phyloP scores from a whole-genome alignment of 2,329 filamentous ascomycete genomes.

The Penicillium sclerotiorum region DNA sequence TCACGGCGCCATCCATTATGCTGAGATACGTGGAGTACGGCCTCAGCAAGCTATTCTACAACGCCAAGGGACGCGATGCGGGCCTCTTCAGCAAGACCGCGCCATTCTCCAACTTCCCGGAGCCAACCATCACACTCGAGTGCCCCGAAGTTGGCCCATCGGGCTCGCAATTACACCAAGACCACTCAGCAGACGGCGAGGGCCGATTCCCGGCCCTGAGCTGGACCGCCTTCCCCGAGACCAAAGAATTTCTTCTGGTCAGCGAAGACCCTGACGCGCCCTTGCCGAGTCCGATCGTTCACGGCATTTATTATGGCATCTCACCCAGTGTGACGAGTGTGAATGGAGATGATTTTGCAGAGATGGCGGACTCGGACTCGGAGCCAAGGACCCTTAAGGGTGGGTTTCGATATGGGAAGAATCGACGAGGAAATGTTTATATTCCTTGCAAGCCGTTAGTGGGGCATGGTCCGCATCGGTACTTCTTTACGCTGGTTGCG shows the following conservation, averaged over 20 bases:
- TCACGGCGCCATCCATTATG: background rate
- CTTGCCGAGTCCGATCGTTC: slow-evolving; percentile 48
- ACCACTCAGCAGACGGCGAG: slow-evolving; percentile 44
- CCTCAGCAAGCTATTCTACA: slow-evolving; percentile 19
- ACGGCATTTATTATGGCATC: slow-evolving; percentile 51
- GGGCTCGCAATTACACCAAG: slow-evolving; percentile 33
- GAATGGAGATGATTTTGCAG: slow-evolving; percentile 42
- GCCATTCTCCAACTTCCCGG: slow-evolving; percentile 21
- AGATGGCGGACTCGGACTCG: too few species aligned
- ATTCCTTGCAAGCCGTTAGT: slow-evolving; percentile 51
- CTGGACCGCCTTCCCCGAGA: slow-evolving; percentile 41
- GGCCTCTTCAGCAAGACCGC: slow-evolving; percentile 32
- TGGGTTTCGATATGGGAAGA: slow-evolving; percentile 53
- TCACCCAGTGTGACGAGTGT: slow-evolving; percentile 38
- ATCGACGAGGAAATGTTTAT: slow-evolving; percentile 46
- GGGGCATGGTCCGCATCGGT: slow-evolving; percentile 57
- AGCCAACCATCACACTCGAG: slow-evolving; percentile 24
- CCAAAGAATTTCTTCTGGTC: slow-evolving; percentile 52
- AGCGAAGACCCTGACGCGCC: slow-evolving; percentile 54
- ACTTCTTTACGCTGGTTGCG: slow-evolving; percentile 55
- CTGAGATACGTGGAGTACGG: slow-evolving; percentile 19
- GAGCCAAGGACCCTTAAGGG: slow-evolving; percentile 31
- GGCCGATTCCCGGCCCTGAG: slow-evolving; percentile 46
- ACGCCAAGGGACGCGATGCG: slow-evolving; percentile 20
- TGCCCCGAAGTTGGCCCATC: slow-evolving; percentile 28